Evolutionary conservation across 2,329 filamentous ascomycete genomes (phyloP).

Genomic region (Stagonosporopsis vannaccii): DNA sequence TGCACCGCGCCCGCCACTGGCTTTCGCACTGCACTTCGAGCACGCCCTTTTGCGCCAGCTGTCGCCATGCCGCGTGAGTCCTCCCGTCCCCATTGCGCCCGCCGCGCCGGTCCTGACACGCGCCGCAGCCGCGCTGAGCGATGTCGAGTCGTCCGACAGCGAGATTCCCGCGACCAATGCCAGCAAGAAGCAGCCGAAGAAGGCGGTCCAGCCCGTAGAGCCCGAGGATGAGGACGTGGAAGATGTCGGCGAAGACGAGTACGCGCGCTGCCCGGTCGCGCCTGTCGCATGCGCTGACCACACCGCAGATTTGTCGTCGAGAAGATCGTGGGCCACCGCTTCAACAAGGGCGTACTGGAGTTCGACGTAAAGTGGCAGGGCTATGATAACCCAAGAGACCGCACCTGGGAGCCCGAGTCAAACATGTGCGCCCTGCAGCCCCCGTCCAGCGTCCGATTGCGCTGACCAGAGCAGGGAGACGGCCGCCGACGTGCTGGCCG

Average conservation of each 20-base stretch:
- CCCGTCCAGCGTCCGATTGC: background rate
- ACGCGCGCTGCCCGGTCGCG: constrained; percentile 28
- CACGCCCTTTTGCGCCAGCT: constrained; percentile 21
- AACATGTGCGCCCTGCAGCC: constrained; percentile 64
- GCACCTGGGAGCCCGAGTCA: constrained; percentile 81
- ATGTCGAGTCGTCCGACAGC: constrained; percentile 49
- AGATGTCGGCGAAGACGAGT: constrained; percentile 53
- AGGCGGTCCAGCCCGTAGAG: constrained; percentile 8
- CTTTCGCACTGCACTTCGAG: background rate
- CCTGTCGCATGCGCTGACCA: constrained; percentile 29
- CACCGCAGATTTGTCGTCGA: constrained; percentile 73
- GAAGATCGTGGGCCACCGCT: constrained; percentile 71
- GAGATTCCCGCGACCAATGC: constrained; percentile 37
- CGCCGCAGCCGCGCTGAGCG: constrained; percentile 49
- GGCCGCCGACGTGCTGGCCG: constrained; percentile 63
- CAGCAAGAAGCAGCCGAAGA: constrained; percentile 23
- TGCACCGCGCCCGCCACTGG: constrained; percentile 10
- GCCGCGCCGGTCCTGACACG: constrained; percentile 24
- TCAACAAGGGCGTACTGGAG: constrained; percentile 51
- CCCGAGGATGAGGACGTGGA: constrained; percentile 38
- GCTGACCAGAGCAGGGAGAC: constrained; percentile 35
- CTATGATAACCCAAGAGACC: constrained; percentile 72
- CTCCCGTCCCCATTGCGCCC: constrained; percentile 18
- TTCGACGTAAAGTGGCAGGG: constrained; percentile 85
- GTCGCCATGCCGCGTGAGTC: constrained; percentile 46